Percentiles rank a stretch among this genome's conserved stretches.
phyloP scores from a whole-genome alignment of 306 rosid genomes.

The Crotalaria pallida region DNA sequence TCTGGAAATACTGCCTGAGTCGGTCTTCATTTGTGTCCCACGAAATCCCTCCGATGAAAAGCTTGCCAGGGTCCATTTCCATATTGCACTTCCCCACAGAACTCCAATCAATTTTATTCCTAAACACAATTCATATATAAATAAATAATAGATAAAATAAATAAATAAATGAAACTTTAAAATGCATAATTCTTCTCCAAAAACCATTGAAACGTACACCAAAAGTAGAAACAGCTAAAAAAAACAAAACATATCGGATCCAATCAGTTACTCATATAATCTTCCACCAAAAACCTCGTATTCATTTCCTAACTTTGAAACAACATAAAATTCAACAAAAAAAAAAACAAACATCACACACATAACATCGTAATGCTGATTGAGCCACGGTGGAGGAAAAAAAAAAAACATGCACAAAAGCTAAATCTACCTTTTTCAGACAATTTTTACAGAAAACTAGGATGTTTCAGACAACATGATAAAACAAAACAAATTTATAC shows the following conservation, averaged over 20 bases:
- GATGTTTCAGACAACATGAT: conserved; percentile 14
- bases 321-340: conserved; percentile 29
- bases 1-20: conserved; percentile 50
- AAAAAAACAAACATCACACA: conserved; percentile 22
- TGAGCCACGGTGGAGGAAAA: background rate
- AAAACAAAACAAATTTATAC: background rate
- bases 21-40: conserved; percentile 64
- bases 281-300: conserved; percentile 9
- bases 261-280: conserved; percentile 10
- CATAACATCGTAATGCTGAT: conserved; percentile 34
- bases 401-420: conserved; percentile 20
- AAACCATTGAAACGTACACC: conserved; percentile 10
- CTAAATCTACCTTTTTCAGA: conserved; percentile 38
- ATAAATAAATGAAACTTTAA: background rate
- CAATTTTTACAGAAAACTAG: conserved; percentile 23
- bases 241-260: conserved; percentile 20
- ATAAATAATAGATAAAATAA: no score
- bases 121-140: conserved; percentile 9
- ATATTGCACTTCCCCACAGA: conserved; percentile 40
- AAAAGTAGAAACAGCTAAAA: conserved; percentile 14
- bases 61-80: conserved; percentile 76
- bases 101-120: conserved; percentile 20
- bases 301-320: background rate
- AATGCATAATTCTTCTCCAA: background rate
- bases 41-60: conserved; percentile 84